Evolutionary conservation across 306 rosid genomes (phyloP).

Genomic region (Dicorynia guianensis): DNA sequence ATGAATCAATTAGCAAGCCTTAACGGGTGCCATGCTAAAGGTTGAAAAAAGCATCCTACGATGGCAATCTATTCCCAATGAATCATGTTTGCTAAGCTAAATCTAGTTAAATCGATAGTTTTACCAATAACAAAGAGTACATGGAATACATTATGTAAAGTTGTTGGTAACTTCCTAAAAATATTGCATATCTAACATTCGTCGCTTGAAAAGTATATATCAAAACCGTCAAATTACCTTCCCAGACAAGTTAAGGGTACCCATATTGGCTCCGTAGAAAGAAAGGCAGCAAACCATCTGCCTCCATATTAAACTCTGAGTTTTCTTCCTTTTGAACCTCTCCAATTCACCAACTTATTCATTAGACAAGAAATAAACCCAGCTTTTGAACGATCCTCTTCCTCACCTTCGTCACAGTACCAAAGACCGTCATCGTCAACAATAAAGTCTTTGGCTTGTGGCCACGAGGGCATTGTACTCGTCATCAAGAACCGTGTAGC

Average conservation of each 20-base stretch:
- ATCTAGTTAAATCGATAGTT: not conserved
- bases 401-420: slow-evolving; percentile 89
- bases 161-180: not conserved
- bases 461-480: slow-evolving; percentile 88
- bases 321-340: slow-evolving; percentile 65
- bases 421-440: slow-evolving; percentile 90
- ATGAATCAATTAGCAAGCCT: slow-evolving; percentile 61
- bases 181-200: not conserved
- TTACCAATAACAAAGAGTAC: not conserved
- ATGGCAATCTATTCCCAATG: not conserved
- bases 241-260: slow-evolving; percentile 85
- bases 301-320: slow-evolving; percentile 58
- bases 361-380: slow-evolving; percentile 56
- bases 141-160: not conserved
- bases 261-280: slow-evolving; percentile 80
- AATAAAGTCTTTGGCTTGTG: slow-evolving; percentile 64
- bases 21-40: slow-evolving; percentile 85
- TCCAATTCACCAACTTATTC: slow-evolving; percentile 73
- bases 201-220: slow-evolving; percentile 3
- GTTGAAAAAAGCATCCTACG: too few relatives aligned
- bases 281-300: slow-evolving; percentile 75
- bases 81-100: not conserved
- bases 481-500: slow-evolving; percentile 75
- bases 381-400: slow-evolving; percentile 91
- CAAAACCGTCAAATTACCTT: slow-evolving; percentile 61